A percentile compares a stretch with the other conserved stretches of the same genome.
Conservation (phyloP, 225 moss, liverwort and hornwort species). For the Asterella californica region DNA sequence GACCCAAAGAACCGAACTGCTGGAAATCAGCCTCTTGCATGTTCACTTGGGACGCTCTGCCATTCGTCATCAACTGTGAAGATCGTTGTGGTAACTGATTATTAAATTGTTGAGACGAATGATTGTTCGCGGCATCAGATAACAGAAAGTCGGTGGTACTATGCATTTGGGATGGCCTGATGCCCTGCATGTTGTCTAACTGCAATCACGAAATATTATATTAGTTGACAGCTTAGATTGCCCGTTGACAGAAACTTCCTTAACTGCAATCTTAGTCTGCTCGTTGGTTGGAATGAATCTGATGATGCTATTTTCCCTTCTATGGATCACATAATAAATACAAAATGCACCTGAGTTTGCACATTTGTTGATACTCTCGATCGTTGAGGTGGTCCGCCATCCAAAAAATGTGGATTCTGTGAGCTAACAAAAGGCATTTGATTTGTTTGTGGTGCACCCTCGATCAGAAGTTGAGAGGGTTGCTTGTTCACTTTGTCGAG, state of each 20-base stretch:
- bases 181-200: not conserved
- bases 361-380: no score
- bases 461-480: not conserved
- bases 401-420: not conserved
- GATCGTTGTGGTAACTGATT: not conserved
- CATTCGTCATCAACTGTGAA: not conserved
- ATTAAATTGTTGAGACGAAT: not conserved
- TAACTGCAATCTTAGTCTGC: no score
- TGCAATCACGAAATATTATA: not conserved
- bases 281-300: not conserved
- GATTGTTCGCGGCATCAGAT: not conserved
- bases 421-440: not conserved
- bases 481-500: not conserved
- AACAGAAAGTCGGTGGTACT: not conserved
- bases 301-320: no score
- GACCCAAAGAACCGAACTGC: not conserved
- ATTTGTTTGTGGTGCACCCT: not conserved
- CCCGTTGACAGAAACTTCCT: not conserved
- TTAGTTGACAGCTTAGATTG: not conserved
- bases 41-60: not conserved
- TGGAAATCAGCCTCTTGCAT: not conserved
- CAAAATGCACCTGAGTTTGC: not conserved
- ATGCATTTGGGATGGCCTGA: not conserved
- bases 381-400: not conserved
- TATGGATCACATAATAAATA: not conserved